Evolutionary conservation across 2,329 filamentous ascomycete species (phyloP).

Genomic region (Intubia oerlemansii): DNA sequence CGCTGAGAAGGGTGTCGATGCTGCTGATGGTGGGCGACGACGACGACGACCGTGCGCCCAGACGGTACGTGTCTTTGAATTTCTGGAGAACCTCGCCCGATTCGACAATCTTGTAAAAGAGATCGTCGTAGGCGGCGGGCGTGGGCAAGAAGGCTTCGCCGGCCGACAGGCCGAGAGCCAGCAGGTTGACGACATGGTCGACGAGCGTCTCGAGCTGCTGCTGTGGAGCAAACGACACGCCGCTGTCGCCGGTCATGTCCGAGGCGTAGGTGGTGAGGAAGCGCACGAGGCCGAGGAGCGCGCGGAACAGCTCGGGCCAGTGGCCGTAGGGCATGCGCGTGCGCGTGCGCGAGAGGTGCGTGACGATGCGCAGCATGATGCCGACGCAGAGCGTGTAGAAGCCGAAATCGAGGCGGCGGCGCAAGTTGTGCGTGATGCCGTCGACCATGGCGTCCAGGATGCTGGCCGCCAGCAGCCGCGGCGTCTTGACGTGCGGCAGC

Average conservation of each 20-base stretch:
- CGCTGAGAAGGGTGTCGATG: slow-evolving; percentile 66
- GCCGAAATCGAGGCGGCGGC: slow-evolving; percentile 62
- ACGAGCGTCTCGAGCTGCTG: slow-evolving; percentile 53
- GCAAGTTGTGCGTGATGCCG: slow-evolving; percentile 82
- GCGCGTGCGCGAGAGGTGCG: slow-evolving; percentile 63
- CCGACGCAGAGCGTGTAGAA: slow-evolving; percentile 69
- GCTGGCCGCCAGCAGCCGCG: slow-evolving; percentile 52
- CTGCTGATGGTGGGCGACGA: slow-evolving; percentile 35
- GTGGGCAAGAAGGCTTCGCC: slow-evolving; percentile 85
- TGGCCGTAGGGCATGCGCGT: slow-evolving; percentile 65
- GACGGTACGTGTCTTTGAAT: slow-evolving; percentile 58
- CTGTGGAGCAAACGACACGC: slow-evolving; percentile 24
- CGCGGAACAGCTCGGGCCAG: slow-evolving; percentile 89
- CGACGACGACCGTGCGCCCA: slow-evolving; percentile 12
- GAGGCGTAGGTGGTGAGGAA: slow-evolving; percentile 75
- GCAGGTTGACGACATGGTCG: slow-evolving; percentile 56
- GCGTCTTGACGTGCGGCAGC: slow-evolving; percentile 50
- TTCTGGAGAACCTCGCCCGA: slow-evolving; percentile 62
- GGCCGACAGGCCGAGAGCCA: slow-evolving; percentile 64
- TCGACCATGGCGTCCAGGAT: slow-evolving; percentile 79
- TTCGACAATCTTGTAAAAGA: slow-evolving; percentile 97
- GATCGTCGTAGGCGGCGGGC: slow-evolving; percentile 73
- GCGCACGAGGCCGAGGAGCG: slow-evolving; percentile 65
- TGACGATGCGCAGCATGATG: slow-evolving; percentile 63
- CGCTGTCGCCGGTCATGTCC: slow-evolving; percentile 35